A percentile compares a stretch with the other conserved stretches of the same genome.
Evolutionary conservation across 306 rosid species (phyloP).

Genomic region (Fragaria ananassa): DNA sequence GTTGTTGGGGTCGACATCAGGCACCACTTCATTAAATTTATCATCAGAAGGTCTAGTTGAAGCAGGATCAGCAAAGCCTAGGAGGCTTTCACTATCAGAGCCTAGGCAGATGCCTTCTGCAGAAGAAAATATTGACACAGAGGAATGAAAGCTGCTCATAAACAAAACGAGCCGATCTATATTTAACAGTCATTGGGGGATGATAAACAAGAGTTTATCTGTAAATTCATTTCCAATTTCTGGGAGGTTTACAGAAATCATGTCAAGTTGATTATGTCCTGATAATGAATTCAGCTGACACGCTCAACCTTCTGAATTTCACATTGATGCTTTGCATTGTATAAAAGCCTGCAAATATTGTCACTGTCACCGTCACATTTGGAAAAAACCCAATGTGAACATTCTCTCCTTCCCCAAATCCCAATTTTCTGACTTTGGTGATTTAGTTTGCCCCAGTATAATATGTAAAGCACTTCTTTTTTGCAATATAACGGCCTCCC

Average conservation of each 20-base stretch:
- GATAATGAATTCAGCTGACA: slow-evolving; percentile 58
- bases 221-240: slow-evolving; percentile 76
- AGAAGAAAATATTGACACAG: slow-evolving; percentile 68
- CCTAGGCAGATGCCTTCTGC: slow-evolving; percentile 70
- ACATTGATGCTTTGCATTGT: slow-evolving; percentile 68
- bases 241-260: slow-evolving; percentile 80
- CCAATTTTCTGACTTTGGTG: slow-evolving; percentile 33
- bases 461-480: slow-evolving; percentile 39
- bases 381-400: slow-evolving; percentile 70
- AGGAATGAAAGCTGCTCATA: slow-evolving; percentile 56
- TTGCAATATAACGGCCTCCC: slow-evolving; percentile 34
- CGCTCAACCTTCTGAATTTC: slow-evolving; percentile 58
- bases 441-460: slow-evolving; percentile 22
- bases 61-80: slow-evolving; percentile 61
- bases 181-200: slow-evolving; percentile 52
- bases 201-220: slow-evolving; percentile 63
- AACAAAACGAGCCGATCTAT: slow-evolving; percentile 38
- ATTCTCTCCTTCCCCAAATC: slow-evolving; percentile 49
- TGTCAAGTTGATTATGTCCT: slow-evolving; percentile 57
- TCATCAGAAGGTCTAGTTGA: slow-evolving; percentile 81
- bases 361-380: slow-evolving; percentile 55
- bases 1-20: slow-evolving; percentile 72
- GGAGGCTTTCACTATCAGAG: slow-evolving; percentile 80
- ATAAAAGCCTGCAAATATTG: slow-evolving; percentile 72
- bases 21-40: slow-evolving; percentile 67